These are phyloP conservation scores for Naganishia randhawae DNA, from an alignment of 768 basidiomycete species.

Conservation along the genomic window DNA sequence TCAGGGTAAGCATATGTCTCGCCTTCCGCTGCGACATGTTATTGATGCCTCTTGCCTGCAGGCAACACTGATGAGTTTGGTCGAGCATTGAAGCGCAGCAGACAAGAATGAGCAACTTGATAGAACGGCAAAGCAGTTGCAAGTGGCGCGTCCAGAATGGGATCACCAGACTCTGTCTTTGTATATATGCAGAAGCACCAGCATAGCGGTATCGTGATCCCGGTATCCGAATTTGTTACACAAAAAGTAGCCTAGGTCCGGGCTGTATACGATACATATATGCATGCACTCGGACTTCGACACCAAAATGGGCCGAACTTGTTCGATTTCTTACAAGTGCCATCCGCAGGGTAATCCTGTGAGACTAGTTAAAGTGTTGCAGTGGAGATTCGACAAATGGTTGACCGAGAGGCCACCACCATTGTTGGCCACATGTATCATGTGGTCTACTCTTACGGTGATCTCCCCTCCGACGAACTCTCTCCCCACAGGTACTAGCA, in stretches of 20 bases:
- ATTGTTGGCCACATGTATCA: too few species aligned
- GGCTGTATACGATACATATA: background rate
- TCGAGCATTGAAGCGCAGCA: constrained; percentile 24
- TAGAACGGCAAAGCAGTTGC: background rate
- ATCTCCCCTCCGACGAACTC: too few species aligned
- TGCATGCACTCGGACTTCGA: background rate
- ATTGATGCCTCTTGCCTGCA: background rate
- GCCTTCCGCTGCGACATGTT: background rate
- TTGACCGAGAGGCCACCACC: too few species aligned
- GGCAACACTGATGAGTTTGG: constrained; percentile 29
- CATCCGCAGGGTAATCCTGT: too few species aligned
- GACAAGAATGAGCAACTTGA: constrained; percentile 21
- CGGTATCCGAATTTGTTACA: background rate
- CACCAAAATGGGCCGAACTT: too few species aligned
- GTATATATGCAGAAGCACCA: background rate
- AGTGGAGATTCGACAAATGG: too few species aligned
- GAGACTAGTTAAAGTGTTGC: too few species aligned
- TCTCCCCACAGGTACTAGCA: too few species aligned
- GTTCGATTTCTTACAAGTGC: too few species aligned
- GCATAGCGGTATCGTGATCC: background rate
- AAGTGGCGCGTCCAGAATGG: too few species aligned
- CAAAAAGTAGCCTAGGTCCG: background rate
- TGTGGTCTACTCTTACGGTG: too few species aligned
- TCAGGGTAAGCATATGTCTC: background rate
- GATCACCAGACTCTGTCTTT: background rate